Evolutionary conservation across 495 filamentous ascomycete genomes (phyloP).

Genomic region (Margaritispora aquatica): DNA sequence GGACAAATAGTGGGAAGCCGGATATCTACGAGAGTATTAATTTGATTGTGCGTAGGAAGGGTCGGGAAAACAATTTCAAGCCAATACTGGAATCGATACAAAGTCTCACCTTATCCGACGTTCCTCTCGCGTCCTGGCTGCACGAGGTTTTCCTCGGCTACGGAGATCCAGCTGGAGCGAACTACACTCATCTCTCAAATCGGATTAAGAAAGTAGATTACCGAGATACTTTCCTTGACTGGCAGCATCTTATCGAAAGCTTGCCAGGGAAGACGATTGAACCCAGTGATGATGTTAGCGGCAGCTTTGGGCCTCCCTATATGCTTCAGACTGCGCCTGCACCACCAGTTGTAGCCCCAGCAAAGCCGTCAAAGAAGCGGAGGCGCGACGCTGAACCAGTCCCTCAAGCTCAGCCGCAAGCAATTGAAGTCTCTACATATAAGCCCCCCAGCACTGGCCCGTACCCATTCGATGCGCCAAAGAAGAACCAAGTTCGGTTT

Average conservation of each 20-base stretch:
- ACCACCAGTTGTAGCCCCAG: conserved; percentile 33
- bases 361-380: conserved; percentile 71
- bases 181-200: conserved; percentile 78
- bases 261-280: conserved; percentile 80
- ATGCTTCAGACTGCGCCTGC: conserved; percentile 60
- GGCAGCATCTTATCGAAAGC: conserved; percentile 88
- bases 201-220: conserved; percentile 74
- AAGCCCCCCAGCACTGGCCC: conserved; percentile 86
- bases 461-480: conserved; percentile 84
- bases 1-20: conserved; percentile 52
- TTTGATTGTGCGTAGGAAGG: conserved; percentile 74
- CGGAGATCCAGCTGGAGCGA: conserved; percentile 83
- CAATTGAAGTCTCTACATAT: conserved; percentile 82
- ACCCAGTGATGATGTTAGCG: conserved; percentile 58
- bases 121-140: conserved; percentile 84
- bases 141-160: conserved; percentile 96
- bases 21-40: conserved; percentile 86
- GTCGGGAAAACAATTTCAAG: conserved; percentile 96
- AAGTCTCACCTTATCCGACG: conserved; percentile 76
- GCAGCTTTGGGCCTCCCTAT: conserved; percentile 83
- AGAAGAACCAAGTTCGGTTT: conserved; percentile 77
- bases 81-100: conserved; percentile 87
- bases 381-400: conserved; percentile 63
- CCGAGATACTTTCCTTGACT: conserved; percentile 90
- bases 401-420: conserved; percentile 50